Base-by-base conservation (phyloP, 1,139 yeast genomes). In the Pichia sp. region DNA sequence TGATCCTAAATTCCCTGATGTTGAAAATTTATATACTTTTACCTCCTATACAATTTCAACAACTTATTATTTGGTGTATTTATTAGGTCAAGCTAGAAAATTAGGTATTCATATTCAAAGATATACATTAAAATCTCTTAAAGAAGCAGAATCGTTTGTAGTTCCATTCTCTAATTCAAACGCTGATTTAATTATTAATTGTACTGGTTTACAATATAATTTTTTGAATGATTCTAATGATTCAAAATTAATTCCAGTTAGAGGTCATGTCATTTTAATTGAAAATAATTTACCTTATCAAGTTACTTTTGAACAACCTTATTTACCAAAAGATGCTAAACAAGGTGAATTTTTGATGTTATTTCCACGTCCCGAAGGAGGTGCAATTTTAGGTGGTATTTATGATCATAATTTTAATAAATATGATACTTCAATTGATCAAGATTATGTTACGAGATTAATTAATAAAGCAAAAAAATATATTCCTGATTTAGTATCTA, bases 311-410 rank as follows among this genome's bases (percentile, higher is more conserved):
- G 70, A 71, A 9, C 62, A 63, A 16, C 65, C 65, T 1, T 62
- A 66, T 39, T 65, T 70, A 4, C 65, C 57, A 1, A 55, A 55
- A 25, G 47, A 36, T 29, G 48, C 34, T 10, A 45, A 49, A 25
- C 61, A 64, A 0, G 61, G 69, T 39, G 79, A 74, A 51, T 59
- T 65, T 55, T 57, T 74, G 28, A 74, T 74, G 60, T 54, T 69
- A 11, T 70, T 74, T 65, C 79, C 80, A 8, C 60, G 79, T 35
- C 68, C 67, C 43, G 80, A 74, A 54, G 79, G 80, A 6, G 78
- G 78, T 3, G 59, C 71, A 7, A 65, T 74, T 23, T 60, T 75
- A 23, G 80, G 80, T 3, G 80, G 79, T 1, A 68, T 75, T 43
- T 71, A 72, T 51, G 57, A 61, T 28, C 53, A 51, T 2, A 55